These are phyloP conservation scores for Tulasnella sp. DNA, from an alignment of 768 basidiomycete species.

Conservation along the genomic window DNA sequence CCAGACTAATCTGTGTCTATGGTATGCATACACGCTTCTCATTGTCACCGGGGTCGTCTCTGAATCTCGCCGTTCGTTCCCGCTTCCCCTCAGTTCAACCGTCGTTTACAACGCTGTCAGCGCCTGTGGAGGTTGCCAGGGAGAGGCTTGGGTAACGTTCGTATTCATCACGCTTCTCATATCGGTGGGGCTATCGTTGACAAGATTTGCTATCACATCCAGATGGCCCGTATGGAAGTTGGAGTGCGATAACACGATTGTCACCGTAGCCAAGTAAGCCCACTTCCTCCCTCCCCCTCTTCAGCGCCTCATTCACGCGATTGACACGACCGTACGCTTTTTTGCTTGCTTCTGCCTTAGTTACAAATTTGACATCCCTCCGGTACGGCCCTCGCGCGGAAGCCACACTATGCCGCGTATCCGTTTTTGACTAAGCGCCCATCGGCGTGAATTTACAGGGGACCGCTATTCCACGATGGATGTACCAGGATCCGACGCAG, in stretches of 20 bases:
- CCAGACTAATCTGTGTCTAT: slow-evolving; percentile 19
- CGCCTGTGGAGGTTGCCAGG: slow-evolving; percentile 18
- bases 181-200: background rate
- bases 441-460: background rate
- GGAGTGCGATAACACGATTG: background rate
- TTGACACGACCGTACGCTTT: background rate
- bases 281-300: background rate
- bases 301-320: background rate
- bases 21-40: background rate
- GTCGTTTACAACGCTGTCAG: slow-evolving; percentile 12
- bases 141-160: slow-evolving; percentile 5
- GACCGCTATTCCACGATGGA: slow-evolving; percentile 16
- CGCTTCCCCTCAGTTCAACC: slow-evolving; percentile 1
- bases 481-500: slow-evolving; percentile 22
- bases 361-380: slow-evolving; percentile 12
- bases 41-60: background rate
- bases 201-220: background rate
- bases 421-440: background rate
- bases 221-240: slow-evolving; percentile 17
- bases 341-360: background rate
- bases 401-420: background rate
- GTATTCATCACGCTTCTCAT: background rate
- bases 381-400: slow-evolving; percentile 2
- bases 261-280: slow-evolving; percentile 8
- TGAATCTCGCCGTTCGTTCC: background rate